Conservation (phyloP, 2,329 filamentous ascomycete genomes). For the Aspergillus jensenii region DNA sequence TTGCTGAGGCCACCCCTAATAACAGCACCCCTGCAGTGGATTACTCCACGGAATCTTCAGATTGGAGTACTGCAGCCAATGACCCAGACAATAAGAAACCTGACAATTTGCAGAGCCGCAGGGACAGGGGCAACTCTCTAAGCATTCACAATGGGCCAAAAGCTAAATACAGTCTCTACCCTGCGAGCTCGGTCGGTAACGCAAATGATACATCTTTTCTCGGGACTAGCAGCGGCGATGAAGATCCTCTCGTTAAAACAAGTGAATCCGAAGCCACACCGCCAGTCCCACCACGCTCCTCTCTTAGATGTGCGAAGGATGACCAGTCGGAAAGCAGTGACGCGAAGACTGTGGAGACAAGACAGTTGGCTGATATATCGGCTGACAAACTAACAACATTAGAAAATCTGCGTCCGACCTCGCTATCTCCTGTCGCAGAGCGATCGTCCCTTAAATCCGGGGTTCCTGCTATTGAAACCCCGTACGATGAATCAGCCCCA, state of each 20-base stretch:
- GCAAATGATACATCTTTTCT: constrained; percentile 34
- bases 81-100: constrained; percentile 19
- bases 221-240: constrained; percentile 37
- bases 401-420: constrained; percentile 16
- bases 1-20: constrained; percentile 42
- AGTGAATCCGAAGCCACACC: constrained; percentile 21
- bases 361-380: constrained; percentile 3
- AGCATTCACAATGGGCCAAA: constrained; percentile 23
- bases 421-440: constrained; percentile 30
- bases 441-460: constrained; percentile 23
- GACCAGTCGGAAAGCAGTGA: constrained; percentile 10
- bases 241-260: constrained; percentile 25
- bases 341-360: constrained; percentile 7
- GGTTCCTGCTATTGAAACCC: constrained; percentile 9
- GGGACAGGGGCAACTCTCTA: constrained; percentile 27
- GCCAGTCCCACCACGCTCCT: constrained; percentile 4
- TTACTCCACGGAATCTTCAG: constrained; percentile 24
- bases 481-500: constrained; percentile 5
- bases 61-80: constrained; percentile 19
- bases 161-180: constrained; percentile 29
- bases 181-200: constrained; percentile 20
- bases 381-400: constrained; percentile 12
- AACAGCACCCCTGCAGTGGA: constrained; percentile 15
- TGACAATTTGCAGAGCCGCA: constrained; percentile 19
- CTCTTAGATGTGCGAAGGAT: constrained; percentile 13